Base-by-base conservation (phyloP, 345 rosid species). In the Acer yangbiense region DNA sequence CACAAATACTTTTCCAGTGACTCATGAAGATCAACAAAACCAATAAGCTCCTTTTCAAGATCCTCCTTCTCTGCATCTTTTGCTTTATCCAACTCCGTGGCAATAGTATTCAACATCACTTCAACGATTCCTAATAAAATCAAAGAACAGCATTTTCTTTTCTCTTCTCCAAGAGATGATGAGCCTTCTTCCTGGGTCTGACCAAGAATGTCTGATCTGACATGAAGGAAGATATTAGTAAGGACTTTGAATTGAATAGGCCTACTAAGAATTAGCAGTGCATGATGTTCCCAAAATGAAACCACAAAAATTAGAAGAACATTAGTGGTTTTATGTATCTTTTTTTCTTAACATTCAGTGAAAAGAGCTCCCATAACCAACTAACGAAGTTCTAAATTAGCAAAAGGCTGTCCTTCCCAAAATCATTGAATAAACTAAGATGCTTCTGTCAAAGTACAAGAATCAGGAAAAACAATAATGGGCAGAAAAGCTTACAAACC, bases 201-300 rank as follows among this genome's bases (percentile, higher is more conserved):
- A 81, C 88, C 85, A 80, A 90, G 85, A 74, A 91, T 88, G 79
- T 82, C 97, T 92, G 87, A 77, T 85, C 79, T 76, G 76, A 88
- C 84, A 84, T 75, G 76, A 72, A 84, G 71, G 76, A 62, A 76
- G 69, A 55, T 70, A 85, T 48, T 58, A 63, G 75, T 62, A 48
- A 73, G 20, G 9, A 52, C 6, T 11, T 9, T 0, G 9, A 55
- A 41, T 62, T 70, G 66, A 61, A 58, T 14, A 48, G 67, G 64
- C 7, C 27, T 18, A 14, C 65, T 48, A 10, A 16, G 32, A 21
- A 4, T 13, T n/a, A 43, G 54, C n/a, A 35, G 60, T 39, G 20
- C 3, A 55, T 6, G 41, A 74, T 82, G 29, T 43, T 66, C 61
- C 64, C 55, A 32, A 65, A 13, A 52, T 65, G 39, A 65, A 75